These are phyloP conservation scores for Diutina catenulata DNA, from an alignment of 1,139 yeast genomes.

Conservation along the genomic window DNA sequence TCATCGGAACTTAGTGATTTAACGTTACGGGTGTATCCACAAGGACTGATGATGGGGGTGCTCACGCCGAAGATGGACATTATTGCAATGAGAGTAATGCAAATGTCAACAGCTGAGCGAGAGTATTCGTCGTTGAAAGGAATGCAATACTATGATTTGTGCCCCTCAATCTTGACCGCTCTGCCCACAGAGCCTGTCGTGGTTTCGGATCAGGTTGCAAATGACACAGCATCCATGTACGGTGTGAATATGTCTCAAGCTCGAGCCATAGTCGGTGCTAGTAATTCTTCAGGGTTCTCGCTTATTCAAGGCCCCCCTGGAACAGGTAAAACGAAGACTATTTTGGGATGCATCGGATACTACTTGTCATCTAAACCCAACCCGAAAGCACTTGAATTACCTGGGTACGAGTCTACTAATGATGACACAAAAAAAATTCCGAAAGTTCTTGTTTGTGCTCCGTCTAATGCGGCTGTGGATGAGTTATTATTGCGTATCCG, in stretches of 20 bases:
- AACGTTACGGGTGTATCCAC: constrained; percentile 54
- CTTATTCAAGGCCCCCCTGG: constrained; percentile 97
- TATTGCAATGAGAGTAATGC: constrained; percentile 64
- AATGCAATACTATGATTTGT: constrained; percentile 66
- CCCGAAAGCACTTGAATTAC: constrained; percentile 20
- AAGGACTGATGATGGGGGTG: constrained; percentile 37
- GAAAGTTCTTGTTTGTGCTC: constrained; percentile 82
- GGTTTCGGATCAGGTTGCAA: constrained; percentile 24
- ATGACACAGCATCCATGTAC: constrained; percentile 31
- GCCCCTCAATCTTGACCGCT: constrained; percentile 53
- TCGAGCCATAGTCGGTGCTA: constrained; percentile 68
- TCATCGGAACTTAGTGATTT: constrained; percentile 60
- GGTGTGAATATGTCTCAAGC: constrained; percentile 84
- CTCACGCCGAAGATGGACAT: constrained; percentile 55
- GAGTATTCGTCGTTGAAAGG: constrained; percentile 81
- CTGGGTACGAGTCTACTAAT: constrained; percentile 14
- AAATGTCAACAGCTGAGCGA: constrained; percentile 86
- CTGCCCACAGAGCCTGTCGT: constrained; percentile 36
- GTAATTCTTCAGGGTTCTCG: constrained; percentile 62
- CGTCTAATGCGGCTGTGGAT: constrained; percentile 98
- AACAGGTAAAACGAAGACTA: constrained; percentile 96
- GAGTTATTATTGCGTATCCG: constrained; percentile 83
- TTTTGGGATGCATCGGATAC: constrained; percentile 81
- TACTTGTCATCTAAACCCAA: constrained; percentile 28
- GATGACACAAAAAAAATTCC: constrained; percentile 7